Percentiles rank a stretch among this genome's conserved stretches.
phyloP scores from a whole-genome alignment of 2,329 filamentous ascomycete species.

The Ophiognomonia clavigignenti-juglandacearum region DNA sequence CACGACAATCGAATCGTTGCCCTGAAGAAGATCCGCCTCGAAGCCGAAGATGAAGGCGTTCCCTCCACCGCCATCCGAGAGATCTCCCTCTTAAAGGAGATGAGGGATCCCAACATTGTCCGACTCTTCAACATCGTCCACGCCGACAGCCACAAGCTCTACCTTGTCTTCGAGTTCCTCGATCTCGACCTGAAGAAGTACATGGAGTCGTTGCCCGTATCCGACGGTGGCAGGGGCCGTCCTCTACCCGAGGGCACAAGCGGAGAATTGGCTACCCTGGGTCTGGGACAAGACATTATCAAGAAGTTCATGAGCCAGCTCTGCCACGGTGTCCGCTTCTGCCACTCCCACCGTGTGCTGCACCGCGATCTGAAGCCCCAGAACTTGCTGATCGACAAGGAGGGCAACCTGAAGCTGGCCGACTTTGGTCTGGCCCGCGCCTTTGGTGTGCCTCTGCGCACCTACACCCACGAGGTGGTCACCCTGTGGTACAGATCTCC shows the following conservation, averaged over 20 bases:
- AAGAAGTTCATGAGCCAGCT: slow-evolving; percentile 90
- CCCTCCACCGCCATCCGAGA: slow-evolving; percentile 87
- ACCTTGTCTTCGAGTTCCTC: slow-evolving; percentile 84
- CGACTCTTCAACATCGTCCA: slow-evolving; percentile 83
- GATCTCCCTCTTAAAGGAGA: slow-evolving; percentile 87
- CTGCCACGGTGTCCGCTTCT: slow-evolving; percentile 75
- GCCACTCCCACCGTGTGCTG: slow-evolving; percentile 77
- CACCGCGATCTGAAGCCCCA: slow-evolving; percentile 85
- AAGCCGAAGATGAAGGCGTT: slow-evolving; percentile 87
- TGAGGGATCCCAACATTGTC: slow-evolving; percentile 85
- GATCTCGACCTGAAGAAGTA: slow-evolving; percentile 90
- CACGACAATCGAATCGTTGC: slow-evolving; percentile 78
- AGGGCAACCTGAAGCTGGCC: slow-evolving; percentile 82
- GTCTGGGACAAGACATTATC: slow-evolving; percentile 73
- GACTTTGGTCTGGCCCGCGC: slow-evolving; percentile 85
- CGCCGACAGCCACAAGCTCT: slow-evolving; percentile 86
- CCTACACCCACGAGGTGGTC: slow-evolving; percentile 89
- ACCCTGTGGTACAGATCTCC: slow-evolving; percentile 86
- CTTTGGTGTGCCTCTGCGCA: slow-evolving; percentile 81
- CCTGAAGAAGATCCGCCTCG: slow-evolving; percentile 87
- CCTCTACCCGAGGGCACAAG: slow-evolving; percentile 70
- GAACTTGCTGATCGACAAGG: slow-evolving; percentile 76
- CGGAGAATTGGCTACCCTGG: slow-evolving; percentile 58
- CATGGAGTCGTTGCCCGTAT: slow-evolving; percentile 81
- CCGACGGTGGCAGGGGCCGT: slow-evolving; percentile 76